Percentiles rank a stretch among this genome's conserved stretches.
phyloP scores from a whole-genome alignment of 768 basidiomycete species.

The Boletus sp. region DNA sequence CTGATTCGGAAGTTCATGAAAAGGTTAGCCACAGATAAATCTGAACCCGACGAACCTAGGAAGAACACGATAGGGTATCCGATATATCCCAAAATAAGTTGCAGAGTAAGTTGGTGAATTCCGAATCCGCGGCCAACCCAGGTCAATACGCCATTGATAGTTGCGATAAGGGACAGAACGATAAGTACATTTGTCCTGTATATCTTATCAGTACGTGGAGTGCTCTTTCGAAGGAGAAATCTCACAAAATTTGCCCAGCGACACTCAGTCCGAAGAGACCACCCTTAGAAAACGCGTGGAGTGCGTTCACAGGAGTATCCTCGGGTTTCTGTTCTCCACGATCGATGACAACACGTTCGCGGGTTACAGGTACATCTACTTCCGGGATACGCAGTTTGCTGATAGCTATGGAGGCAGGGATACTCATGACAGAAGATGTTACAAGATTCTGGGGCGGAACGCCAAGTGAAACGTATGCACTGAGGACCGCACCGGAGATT shows the following conservation, averaged over 20 bases:
- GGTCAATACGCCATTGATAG: constrained; percentile 80
- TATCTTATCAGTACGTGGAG: constrained; percentile 6
- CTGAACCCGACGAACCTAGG: constrained; percentile 35
- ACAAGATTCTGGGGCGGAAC: constrained; percentile 78
- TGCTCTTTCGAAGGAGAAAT: background rate
- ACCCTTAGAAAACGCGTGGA: constrained; percentile 87
- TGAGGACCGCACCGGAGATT: constrained; percentile 86
- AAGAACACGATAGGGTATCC: constrained; percentile 88
- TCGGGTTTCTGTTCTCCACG: constrained; percentile 61
- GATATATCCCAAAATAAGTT: constrained; percentile 81
- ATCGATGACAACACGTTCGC: constrained; percentile 75
- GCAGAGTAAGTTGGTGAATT: constrained; percentile 75
- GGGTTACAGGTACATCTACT: constrained; percentile 80
- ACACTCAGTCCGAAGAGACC: constrained; percentile 82
- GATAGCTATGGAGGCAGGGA: constrained; percentile 91
- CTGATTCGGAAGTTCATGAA: constrained; percentile 22
- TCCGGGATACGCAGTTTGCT: constrained; percentile 87
- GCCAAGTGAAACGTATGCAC: constrained; percentile 76
- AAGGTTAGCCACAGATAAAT: background rate
- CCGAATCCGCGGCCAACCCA: constrained; percentile 89
- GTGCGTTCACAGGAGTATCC: constrained; percentile 64
- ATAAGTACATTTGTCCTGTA: constrained; percentile 78
- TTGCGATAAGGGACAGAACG: constrained; percentile 76
- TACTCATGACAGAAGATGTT: constrained; percentile 92
- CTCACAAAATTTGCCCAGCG: constrained; percentile 83